Evolutionary conservation across 2,329 filamentous ascomycete species (phyloP), one percentile per base, ranked within the genome.

Genomic region (Tolypocladium amazonense): DNA sequence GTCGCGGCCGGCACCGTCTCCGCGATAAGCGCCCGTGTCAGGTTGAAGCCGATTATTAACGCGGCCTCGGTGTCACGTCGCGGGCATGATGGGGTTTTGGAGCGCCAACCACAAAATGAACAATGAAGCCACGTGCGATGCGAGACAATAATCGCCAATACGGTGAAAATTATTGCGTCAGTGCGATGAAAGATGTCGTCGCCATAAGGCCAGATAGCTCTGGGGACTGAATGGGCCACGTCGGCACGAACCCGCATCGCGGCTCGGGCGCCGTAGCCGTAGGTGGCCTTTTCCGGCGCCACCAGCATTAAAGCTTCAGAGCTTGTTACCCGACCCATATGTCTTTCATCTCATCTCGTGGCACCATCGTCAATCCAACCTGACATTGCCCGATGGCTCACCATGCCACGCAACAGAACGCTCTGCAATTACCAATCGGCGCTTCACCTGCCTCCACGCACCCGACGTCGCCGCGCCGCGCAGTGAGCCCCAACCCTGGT

Each of bases 401-500:
- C 30, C 20, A n/a, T 35, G 7, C 30, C 50, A n/a, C 23, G 4
- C 50, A 23, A 11, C 30, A 54, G 15, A 15, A n/a, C 50, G 20
- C 50, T 20, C 30, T 54, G 20, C 50, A 54, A n/a, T 12, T 54
- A 14, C 50, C 50, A 4, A n/a, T 12, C 30, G 20, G 50, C 50
- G 27, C 50, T 12, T 15, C 25, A 7, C 47, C 23, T 15, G 45
- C 45, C 18, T 30, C 45, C 35, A 35, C 33, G 7, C 2, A 38
- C 1, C 38, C 37, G 23, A 14, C 56, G 18, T 27, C 57, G 15
- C 38, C 35, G 9, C 54, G 38, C 14, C 65, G 64, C 56, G 52
- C 66, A 33, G 57, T 64, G 15, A 68, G 64, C 30, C 67, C 66
- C 47, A 60, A 41, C 57, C 58, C 65, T 4, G 58, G 60, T 35